Conservation (phyloP, 2,329 filamentous ascomycete species). For the Dothideomycetes sp. region DNA sequence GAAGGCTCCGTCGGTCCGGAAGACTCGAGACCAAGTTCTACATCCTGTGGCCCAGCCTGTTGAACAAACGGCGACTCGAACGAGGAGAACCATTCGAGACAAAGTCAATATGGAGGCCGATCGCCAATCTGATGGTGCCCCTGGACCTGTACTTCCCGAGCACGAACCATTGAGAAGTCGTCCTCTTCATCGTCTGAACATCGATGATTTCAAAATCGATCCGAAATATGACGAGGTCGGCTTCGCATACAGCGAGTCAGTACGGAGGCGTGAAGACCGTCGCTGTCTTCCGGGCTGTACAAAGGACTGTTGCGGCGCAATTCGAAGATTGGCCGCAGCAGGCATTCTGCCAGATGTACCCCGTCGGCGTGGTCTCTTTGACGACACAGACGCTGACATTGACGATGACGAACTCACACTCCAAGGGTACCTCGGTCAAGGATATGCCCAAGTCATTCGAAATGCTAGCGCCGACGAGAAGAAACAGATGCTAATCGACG, state of each 20-base stretch:
- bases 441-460: conserved; percentile 16
- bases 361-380: not conserved
- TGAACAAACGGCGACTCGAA: not conserved
- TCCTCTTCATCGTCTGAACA: conserved; percentile 44
- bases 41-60: not conserved
- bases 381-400: conserved; percentile 5
- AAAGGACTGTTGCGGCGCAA: conserved; percentile 61
- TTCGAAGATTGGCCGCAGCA: conserved; percentile 9
- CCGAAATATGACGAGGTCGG: conserved; percentile 55
- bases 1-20: not conserved
- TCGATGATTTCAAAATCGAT: conserved; percentile 76
- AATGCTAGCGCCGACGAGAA: conserved; percentile 37
- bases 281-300: conserved; percentile 64
- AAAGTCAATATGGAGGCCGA: no score
- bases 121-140: no score
- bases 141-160: conserved; percentile 18
- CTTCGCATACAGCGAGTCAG: conserved; percentile 64
- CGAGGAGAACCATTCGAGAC: conserved; percentile 1
- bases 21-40: not conserved
- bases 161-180: conserved; percentile 45
- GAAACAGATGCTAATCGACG: conserved; percentile 59
- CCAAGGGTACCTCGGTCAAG: conserved; percentile 44
- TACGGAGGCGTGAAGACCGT: conserved; percentile 59
- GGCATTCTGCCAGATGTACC: conserved; percentile 1
- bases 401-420: conserved; percentile 25